Evolutionary conservation across 805 yeast genomes (phyloP), one percentile per base, ranked within the genome.

Genomic region (Barnettozyma pratensis): DNA sequence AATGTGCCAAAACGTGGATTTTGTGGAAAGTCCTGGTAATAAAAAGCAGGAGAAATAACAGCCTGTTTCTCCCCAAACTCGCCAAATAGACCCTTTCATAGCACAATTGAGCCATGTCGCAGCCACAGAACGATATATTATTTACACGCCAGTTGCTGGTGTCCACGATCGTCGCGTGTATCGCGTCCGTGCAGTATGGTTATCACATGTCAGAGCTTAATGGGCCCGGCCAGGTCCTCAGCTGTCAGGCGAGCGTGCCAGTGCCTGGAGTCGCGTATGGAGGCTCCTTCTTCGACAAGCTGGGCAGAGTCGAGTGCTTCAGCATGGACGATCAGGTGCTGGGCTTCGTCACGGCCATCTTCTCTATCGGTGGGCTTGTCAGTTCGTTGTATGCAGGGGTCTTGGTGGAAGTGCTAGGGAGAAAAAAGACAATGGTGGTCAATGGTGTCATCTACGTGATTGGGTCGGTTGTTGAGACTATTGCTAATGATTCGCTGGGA

Each of bases 161-260:
- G 8, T 66, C 81, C 3, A 77, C 79, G 2, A 60, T 74, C 1
- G 79, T 86, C 10, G 80, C 83, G 6, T 86, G 95, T 55, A 60
- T 89, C 27, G 90, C 91, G 2, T 80, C 96, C 2, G 71, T 91
- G 10, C 97, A 90, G 65, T 94, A 85, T 65, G 99, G 99, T 1
- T 89, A 87, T 64, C 98, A 94, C 64, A 83, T 92, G 85, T 85
- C 97, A 1, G 97, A 91, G 64, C 74, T 92, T 63, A 92, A 92
- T 67, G 96, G 97, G 6, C 97, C 97, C 0, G 86, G 85, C 49
- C 75, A 77, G 11, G 77, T 79, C 32, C 72, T 89, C 42, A 76
- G 87, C 9, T 88, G 96, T 60, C 65, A 64, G 26, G 59, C 57
- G 26, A 47, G 54, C 25, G 44, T 59, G 39, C 54, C 56, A 6